phyloP scores from a whole-genome alignment of 1,139 yeast genomes.

The Yamadazyma mexicana region DNA sequence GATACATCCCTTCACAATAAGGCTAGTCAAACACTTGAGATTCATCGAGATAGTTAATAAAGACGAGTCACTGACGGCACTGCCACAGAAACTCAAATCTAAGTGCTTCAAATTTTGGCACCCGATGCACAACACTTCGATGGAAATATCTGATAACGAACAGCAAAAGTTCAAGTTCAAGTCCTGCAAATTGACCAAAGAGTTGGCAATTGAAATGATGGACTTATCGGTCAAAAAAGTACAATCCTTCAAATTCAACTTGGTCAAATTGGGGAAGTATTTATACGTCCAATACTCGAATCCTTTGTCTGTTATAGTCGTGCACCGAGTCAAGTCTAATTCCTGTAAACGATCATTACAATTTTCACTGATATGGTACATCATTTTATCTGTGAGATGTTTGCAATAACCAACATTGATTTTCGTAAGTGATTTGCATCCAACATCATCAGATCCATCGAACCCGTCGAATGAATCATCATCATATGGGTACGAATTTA shows the following conservation, averaged over 20 bases:
- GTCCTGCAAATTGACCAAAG: constrained; percentile 56
- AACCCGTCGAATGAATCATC: constrained; percentile 12
- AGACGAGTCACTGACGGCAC: constrained; percentile 75
- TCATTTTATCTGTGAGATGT: constrained; percentile 65
- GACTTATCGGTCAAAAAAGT: constrained; percentile 70
- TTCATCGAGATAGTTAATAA: constrained; percentile 62
- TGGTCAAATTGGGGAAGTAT: constrained; percentile 52
- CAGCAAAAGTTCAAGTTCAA: constrained; percentile 74
- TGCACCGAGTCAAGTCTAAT: constrained; percentile 70
- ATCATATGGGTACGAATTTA: constrained; percentile 1
- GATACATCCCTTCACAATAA: constrained; percentile 66
- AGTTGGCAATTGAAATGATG: constrained; percentile 58
- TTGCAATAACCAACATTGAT: constrained; percentile 71
- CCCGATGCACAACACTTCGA: constrained; percentile 65
- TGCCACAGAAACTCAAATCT: constrained; percentile 73
- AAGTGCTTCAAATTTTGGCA: constrained; percentile 55
- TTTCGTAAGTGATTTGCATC: constrained; percentile 57
- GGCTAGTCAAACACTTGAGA: constrained; percentile 43
- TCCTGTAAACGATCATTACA: constrained; percentile 55
- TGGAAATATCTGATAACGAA: constrained; percentile 66
- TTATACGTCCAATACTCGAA: constrained; percentile 63
- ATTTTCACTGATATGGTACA: constrained; percentile 62
- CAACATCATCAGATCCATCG: constrained; percentile 32
- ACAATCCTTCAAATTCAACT: constrained; percentile 64
- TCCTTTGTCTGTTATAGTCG: constrained; percentile 74